A percentile compares a stretch with the other conserved stretches of the same genome.
Evolutionary conservation across 2,329 filamentous ascomycete genomes (phyloP).

Genomic region (Fusarium sp.): DNA sequence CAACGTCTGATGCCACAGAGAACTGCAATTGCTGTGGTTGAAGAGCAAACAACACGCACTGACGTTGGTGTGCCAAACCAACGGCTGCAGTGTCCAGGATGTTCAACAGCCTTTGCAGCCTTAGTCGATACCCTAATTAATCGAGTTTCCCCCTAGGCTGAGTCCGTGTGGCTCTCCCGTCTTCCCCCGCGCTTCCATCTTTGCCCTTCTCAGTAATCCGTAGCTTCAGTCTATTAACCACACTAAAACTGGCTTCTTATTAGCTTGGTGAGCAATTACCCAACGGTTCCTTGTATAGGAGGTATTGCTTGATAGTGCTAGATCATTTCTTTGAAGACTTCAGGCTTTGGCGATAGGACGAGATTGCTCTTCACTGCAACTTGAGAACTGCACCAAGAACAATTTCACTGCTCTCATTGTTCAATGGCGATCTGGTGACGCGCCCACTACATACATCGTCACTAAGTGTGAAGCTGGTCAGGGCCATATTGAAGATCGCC

Average conservation of each 20-base stretch:
- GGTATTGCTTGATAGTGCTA: neutral
- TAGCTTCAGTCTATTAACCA: neutral
- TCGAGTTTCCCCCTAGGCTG: conserved; percentile 26
- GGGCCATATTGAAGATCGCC: conserved; percentile 30
- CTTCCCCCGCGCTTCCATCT: conserved; percentile 24
- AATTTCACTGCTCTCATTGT: neutral
- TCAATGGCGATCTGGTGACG: conserved; percentile 6
- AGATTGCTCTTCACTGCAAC: neutral
- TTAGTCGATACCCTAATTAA: conserved; percentile 24
- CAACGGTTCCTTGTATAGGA: neutral
- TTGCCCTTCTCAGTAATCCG: conserved; percentile 25
- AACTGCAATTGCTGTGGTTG: neutral
- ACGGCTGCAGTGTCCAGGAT: conserved; percentile 28
- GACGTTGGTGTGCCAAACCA: conserved; percentile 32
- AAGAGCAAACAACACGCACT: neutral
- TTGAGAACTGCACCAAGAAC: neutral
- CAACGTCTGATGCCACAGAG: neutral
- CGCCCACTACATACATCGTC: conserved; percentile 9
- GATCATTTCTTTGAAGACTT: neutral
- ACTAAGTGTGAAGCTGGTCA: neutral
- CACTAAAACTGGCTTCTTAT: neutral
- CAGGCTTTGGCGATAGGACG: neutral
- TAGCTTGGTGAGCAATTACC: neutral
- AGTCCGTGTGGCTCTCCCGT: conserved; percentile 21
- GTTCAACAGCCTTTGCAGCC: conserved; percentile 2